Evolutionary conservation across 805 yeast species (phyloP).

Genomic region (Phaffomyces thermotolerans): DNA sequence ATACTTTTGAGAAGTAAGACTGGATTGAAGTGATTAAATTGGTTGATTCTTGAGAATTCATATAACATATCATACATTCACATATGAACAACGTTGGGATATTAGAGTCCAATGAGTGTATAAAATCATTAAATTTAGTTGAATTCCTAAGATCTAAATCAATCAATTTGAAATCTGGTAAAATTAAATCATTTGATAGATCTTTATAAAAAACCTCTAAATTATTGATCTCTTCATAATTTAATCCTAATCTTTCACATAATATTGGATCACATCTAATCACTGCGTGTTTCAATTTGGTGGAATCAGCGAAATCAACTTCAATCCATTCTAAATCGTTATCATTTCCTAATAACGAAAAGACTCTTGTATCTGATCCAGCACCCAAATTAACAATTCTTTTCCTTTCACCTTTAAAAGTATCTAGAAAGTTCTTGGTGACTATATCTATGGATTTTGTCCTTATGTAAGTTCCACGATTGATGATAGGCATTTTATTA

Average conservation of each 20-base stretch:
- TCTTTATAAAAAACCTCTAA: constrained; percentile 7
- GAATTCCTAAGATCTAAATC: constrained; percentile 30
- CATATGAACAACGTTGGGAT: constrained; percentile 46
- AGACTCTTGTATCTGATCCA: constrained; percentile 54
- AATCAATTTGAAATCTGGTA: constrained; percentile 22
- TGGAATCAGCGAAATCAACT: constrained; percentile 43
- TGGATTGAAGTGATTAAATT: constrained; percentile 30
- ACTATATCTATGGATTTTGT: constrained; percentile 45
- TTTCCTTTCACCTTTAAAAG: constrained; percentile 21
- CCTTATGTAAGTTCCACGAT: constrained; percentile 62
- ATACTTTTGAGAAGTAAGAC: constrained; percentile 14
- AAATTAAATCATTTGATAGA: constrained; percentile 23
- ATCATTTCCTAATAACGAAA: constrained; percentile 27
- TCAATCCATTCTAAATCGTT: constrained; percentile 35
- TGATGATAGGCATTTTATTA: constrained; percentile 49
- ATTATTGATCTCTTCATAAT: background rate
- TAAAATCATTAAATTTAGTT: constrained; percentile 20
- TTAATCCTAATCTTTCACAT: constrained; percentile 9
- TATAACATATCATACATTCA: constrained; percentile 53
- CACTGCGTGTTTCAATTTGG: constrained; percentile 33
- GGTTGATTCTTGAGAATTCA: constrained; percentile 35
- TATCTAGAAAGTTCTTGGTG: constrained; percentile 34
- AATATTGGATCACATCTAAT: constrained; percentile 11
- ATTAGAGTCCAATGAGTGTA: constrained; percentile 15
- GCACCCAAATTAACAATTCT: constrained; percentile 65